A percentile compares a stretch with the other conserved stretches of the same genome.
phyloP scores from a whole-genome alignment of 805 yeast species.

The Lachancea waltii region DNA sequence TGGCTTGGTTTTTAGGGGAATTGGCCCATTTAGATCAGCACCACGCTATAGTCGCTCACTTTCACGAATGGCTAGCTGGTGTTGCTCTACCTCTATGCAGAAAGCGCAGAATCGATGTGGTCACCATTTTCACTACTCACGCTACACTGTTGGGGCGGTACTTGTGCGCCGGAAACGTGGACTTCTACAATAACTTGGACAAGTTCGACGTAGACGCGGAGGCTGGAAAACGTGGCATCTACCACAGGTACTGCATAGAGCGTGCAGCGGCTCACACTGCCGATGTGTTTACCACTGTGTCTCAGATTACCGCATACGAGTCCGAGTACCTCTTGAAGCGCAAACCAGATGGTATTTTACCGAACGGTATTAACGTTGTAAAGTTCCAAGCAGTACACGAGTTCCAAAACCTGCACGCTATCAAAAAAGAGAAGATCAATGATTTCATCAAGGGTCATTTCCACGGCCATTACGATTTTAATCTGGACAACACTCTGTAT shows the following conservation, averaged over 20 bases:
- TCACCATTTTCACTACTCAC: constrained; percentile 95
- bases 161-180: constrained; percentile 92
- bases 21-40: constrained; percentile 75
- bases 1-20: constrained; percentile 97
- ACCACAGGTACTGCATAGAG: constrained; percentile 94
- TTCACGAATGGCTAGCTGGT: constrained; percentile 98
- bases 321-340: constrained; percentile 87
- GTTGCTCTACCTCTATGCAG: constrained; percentile 90
- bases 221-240: constrained; percentile 96
- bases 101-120: constrained; percentile 84
- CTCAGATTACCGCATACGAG: constrained; percentile 96
- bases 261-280: constrained; percentile 94
- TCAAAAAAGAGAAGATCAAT: constrained; percentile 83
- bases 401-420: constrained; percentile 92
- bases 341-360: constrained; percentile 96
- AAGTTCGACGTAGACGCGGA: constrained; percentile 93
- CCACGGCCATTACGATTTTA: constrained; percentile 94
- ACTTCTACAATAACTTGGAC: constrained; percentile 86
- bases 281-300: constrained; percentile 95
- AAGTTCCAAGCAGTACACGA: constrained; percentile 97
- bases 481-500: constrained; percentile 86
- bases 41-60: constrained; percentile 88
- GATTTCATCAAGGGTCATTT: constrained; percentile 96
- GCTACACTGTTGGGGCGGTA: constrained; percentile 94
- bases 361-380: constrained; percentile 92